Conservation (phyloP, 768 basidiomycete species). For the Pulveroboletus sp. region DNA sequence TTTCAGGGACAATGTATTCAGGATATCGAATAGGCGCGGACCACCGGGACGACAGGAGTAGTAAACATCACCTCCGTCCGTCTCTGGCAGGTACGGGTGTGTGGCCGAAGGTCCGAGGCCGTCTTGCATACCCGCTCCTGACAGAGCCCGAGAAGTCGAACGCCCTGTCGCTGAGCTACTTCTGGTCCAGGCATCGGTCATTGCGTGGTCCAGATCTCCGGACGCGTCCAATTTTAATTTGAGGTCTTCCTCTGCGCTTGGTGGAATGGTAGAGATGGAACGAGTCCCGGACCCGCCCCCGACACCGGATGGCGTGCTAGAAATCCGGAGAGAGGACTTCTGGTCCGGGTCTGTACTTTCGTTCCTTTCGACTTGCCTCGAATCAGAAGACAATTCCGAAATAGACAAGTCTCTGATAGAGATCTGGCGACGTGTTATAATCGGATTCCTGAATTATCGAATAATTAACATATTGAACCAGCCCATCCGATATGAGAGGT, state of each 20-base stretch:
- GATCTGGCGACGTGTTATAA: conserved; percentile 2
- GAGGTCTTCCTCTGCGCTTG: conserved; percentile 17
- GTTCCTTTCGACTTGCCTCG: neutral
- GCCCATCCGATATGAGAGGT: neutral
- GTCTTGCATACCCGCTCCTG: conserved; percentile 32
- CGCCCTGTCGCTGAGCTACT: conserved; percentile 5
- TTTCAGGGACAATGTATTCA: conserved; percentile 55
- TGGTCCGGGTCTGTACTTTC: conserved; percentile 1
- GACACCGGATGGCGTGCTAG: conserved; percentile 10
- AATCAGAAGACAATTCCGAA: conserved; percentile 2
- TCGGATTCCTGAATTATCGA: neutral
- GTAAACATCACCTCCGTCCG: conserved; percentile 42
- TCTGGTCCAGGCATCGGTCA: neutral
- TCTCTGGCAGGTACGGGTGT: conserved; percentile 46
- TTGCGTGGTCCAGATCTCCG: neutral
- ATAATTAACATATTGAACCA: neutral
- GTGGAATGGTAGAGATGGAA: conserved; percentile 3
- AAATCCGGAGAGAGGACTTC: conserved; percentile 4
- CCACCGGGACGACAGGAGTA: conserved; percentile 68
- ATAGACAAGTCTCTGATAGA: conserved; percentile 2
- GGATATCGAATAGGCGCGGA: conserved; percentile 57
- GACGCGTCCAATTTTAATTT: conserved; percentile 18
- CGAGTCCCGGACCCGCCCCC: conserved; percentile 4
- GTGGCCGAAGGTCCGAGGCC: conserved; percentile 49
- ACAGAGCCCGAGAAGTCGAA: conserved; percentile 9